A percentile compares a stretch with the other conserved stretches of the same genome.
Evolutionary conservation across 108 stramenopile species (phyloP).

Genomic region (Pseudonitzschia pungens): DNA sequence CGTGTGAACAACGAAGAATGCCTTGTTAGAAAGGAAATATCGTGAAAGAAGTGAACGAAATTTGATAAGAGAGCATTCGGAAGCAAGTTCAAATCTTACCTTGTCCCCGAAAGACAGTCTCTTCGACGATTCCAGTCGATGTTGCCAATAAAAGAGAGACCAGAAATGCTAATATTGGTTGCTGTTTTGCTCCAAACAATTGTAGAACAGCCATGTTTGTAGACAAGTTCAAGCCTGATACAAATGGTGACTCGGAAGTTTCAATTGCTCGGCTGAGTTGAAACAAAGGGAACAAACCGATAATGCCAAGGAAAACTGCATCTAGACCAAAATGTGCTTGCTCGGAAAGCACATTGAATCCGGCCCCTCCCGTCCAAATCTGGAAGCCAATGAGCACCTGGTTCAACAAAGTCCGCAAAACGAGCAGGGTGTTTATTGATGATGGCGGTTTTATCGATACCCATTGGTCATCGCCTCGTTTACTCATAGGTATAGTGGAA

Average conservation of each 20-base stretch:
- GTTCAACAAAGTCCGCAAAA: conserved; percentile 14
- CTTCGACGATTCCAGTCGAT: conserved; percentile 32
- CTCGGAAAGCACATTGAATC: conserved; percentile 16
- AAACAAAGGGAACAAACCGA: conserved; percentile 28
- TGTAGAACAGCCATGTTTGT: conserved; percentile 37
- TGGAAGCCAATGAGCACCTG: conserved; percentile 25
- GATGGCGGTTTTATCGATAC: not conserved
- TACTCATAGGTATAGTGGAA: not conserved
- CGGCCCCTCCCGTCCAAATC: conserved; percentile 29
- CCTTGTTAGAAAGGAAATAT: no score
- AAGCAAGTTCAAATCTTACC: not conserved
- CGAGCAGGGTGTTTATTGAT: conserved; percentile 17
- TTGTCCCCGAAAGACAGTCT: conserved; percentile 39
- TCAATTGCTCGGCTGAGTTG: conserved; percentile 23
- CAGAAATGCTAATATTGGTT: conserved; percentile 21
- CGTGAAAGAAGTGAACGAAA: no score
- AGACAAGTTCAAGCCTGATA: conserved; percentile 35
- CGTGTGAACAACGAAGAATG: no score
- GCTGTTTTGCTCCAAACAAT: conserved; percentile 27
- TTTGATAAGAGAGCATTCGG: not conserved
- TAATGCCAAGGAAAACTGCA: conserved; percentile 16
- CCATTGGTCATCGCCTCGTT: not conserved
- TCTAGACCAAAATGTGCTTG: conserved; percentile 15
- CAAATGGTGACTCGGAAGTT: conserved; percentile 26
- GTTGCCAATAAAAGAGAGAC: conserved; percentile 18